These are phyloP conservation scores for Cucumis hystrix DNA, from an alignment of 306 rosid species.

Conservation along the genomic window DNA sequence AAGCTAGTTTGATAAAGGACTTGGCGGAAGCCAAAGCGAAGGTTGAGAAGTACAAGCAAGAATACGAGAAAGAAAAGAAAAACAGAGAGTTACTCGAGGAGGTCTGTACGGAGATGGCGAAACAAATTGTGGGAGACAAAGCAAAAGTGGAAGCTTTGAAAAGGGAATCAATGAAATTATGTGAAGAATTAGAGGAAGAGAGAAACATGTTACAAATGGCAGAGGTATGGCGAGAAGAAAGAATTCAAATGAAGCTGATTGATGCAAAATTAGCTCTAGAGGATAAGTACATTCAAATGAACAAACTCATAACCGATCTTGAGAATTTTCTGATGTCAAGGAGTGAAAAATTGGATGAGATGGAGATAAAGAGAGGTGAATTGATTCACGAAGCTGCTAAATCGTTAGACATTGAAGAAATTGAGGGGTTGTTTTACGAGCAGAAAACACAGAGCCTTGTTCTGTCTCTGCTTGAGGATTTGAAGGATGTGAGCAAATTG, in stretches of 20 bases:
- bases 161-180: constrained; percentile 18
- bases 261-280: constrained; percentile 54
- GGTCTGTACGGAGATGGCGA: constrained; percentile 27
- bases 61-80: constrained; percentile 34
- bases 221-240: constrained; percentile 62
- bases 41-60: constrained; percentile 15
- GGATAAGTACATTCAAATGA: constrained; percentile 35
- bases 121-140: constrained; percentile 33
- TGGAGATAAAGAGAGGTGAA: constrained; percentile 25
- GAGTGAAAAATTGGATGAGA: constrained; percentile 17
- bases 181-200: constrained; percentile 48
- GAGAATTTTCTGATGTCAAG: constrained; percentile 27
- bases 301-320: constrained; percentile 24
- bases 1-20: constrained; percentile 21
- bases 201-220: constrained; percentile 47
- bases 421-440: constrained; percentile 17
- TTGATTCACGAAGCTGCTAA: constrained; percentile 24
- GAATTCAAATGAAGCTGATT: constrained; percentile 46
- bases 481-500: constrained; percentile 4
- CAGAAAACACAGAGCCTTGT: constrained; percentile 18
- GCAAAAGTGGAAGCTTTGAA: constrained; percentile 18
- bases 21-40: constrained; percentile 23
- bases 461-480: constrained; percentile 19
- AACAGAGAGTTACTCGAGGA: constrained; percentile 29
- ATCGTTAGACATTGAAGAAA: constrained; percentile 17